A percentile compares a stretch with the other conserved stretches of the same genome.
Evolutionary conservation across 2,329 filamentous ascomycete genomes (phyloP).

Genomic region (Stemphylium beticola): DNA sequence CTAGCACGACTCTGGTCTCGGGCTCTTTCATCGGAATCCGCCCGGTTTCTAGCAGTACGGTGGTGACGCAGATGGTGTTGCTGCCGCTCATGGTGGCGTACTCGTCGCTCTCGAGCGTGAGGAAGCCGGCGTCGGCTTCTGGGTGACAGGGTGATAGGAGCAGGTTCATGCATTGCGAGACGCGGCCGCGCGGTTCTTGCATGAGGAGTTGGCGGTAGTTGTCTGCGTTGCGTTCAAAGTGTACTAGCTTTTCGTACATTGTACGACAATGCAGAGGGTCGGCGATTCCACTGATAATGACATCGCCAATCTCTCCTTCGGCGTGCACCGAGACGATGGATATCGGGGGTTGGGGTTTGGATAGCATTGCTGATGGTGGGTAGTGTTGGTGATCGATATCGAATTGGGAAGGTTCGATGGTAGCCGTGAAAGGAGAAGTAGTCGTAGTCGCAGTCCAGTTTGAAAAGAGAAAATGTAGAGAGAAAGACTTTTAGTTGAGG

Average conservation of each 20-base stretch:
- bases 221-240: slow-evolving; percentile 53
- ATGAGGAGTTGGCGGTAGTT: slow-evolving; percentile 52
- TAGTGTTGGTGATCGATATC: not conserved
- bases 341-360: not conserved
- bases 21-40: slow-evolving; percentile 57
- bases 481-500: too few species aligned
- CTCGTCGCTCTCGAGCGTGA: slow-evolving; percentile 57
- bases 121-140: slow-evolving; percentile 53
- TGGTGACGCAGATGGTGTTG: slow-evolving; percentile 54
- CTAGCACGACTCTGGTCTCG: slow-evolving; percentile 49
- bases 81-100: slow-evolving; percentile 56
- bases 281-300: slow-evolving; percentile 56
- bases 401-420: not conserved
- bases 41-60: slow-evolving; percentile 56
- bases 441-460: not conserved
- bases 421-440: not conserved
- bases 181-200: slow-evolving; percentile 56
- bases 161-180: slow-evolving; percentile 53
- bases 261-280: slow-evolving; percentile 51
- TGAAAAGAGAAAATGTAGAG: too few species aligned
- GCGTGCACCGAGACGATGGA: slow-evolving; percentile 39
- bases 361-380: not conserved
- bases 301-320: slow-evolving; percentile 57
- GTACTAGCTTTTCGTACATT: slow-evolving; percentile 57
- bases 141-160: slow-evolving; percentile 55